A percentile compares a stretch with the other conserved stretches of the same genome.
Conservation (phyloP, 129 eudicot genomes). For the Daucus carota region DH1_v3.0 NC_030386.2:3060501-3061000, state of each 20-base stretch:
- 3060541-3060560: constrained; percentile 32
- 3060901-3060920: neutral
- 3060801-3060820: neutral
- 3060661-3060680: constrained; percentile 58
- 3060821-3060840: neutral
- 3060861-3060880: neutral
- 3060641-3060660: constrained; percentile 93
- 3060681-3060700: constrained; percentile 45
- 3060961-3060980: neutral
- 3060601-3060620: constrained; percentile 83
- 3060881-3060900: neutral
- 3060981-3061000: neutral
- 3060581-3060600: constrained; percentile 87
- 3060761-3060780: constrained; percentile 12
- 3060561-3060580: constrained; percentile 64
- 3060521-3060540: constrained; percentile 36
- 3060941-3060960: neutral
- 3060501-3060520: constrained; percentile 47
- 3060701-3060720: constrained; percentile 89
- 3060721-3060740: constrained; percentile 91
- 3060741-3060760: constrained; percentile 63
- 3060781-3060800: constrained; percentile 6
- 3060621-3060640: constrained; percentile 39
- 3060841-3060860: neutral
- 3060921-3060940: neutral